Base-by-base conservation (phyloP, 805 yeast genomes). In the Ascoidea asiatica region DNA sequence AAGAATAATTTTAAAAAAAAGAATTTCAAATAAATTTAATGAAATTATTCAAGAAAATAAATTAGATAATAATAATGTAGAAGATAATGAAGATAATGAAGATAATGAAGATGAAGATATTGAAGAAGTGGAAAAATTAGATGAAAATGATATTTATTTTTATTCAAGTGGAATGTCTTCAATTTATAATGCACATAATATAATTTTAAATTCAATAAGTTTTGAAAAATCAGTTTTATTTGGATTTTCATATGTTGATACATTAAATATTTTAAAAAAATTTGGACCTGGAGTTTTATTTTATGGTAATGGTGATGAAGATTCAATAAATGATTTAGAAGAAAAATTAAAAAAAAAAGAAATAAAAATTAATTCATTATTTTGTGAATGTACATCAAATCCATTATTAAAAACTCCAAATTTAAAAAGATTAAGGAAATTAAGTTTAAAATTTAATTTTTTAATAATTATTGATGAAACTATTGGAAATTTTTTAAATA, bases 161-260 rank as follows among this genome's bases (percentile, higher is more conserved):
- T 88, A 73, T 55, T 92, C 96, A 13, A 70, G 89, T 4, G 98
- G 98, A 17, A 92, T 92, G 97, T 81, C 95, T 2, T 70, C 95
- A 1, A 83, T 92, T 37, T 92, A 81, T 67, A 72, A 77, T 45
- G 84, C 95, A 1, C 95, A 90, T 58, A 72, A 75, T 47, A 67
- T 77, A 6, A 51, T 75, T 18, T 56, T 77, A 44, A 53, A 64
- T 33, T 44, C 48, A 5, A 50, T 46, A 11, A 50, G 55, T 7
- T 55, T 56, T 39, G 59, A 65, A 45, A 86, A 85, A 58, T 79
- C 95, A 1, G 95, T 88, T 2, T 87, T 95, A 63, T 90, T 85
- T 62, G 99, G 99, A 1, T 88, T 89, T 64, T 96, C 97, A 5
- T 92, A 90, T 60, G 92, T 86, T 22, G 97, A 92, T 59, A 89